phyloP scores from a whole-genome alignment of 768 basidiomycete species.

The Suillus weaverae region DNA sequence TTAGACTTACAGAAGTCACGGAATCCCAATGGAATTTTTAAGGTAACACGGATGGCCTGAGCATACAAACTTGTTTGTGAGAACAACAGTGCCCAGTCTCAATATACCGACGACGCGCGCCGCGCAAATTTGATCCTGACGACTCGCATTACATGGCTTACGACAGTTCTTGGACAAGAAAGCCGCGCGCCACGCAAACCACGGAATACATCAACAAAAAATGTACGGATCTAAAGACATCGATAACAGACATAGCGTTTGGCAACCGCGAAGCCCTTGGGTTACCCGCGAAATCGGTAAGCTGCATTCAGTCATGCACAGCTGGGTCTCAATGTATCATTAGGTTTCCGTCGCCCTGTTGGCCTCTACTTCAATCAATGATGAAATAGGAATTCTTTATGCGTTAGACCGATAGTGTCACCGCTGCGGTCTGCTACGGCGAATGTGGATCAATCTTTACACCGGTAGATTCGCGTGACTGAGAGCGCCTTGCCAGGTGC shows the following conservation, averaged over 20 bases:
- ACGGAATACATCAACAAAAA: background rate
- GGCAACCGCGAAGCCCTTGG: background rate
- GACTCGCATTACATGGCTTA: background rate
- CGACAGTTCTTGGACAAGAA: background rate
- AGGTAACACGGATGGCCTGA: background rate
- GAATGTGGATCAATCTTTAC: background rate
- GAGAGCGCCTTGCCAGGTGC: background rate
- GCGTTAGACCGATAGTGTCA: background rate
- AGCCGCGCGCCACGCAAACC: background rate
- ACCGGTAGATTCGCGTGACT: background rate
- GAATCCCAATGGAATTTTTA: background rate
- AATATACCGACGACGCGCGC: background rate
- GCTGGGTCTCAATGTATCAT: background rate
- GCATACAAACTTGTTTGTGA: background rate
- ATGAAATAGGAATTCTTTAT: background rate
- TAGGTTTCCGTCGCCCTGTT: background rate
- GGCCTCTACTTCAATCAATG: background rate
- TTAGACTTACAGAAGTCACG: background rate
- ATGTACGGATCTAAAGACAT: background rate
- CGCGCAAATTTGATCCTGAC: background rate
- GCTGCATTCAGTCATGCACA: background rate
- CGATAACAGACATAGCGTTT: background rate
- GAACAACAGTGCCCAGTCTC: background rate
- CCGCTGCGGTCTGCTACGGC: background rate
- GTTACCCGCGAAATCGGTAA: background rate